A percentile compares a stretch with the other conserved stretches of the same genome.
phyloP scores from a whole-genome alignment of 306 rosid species.

The Lotus japonicus region DNA sequence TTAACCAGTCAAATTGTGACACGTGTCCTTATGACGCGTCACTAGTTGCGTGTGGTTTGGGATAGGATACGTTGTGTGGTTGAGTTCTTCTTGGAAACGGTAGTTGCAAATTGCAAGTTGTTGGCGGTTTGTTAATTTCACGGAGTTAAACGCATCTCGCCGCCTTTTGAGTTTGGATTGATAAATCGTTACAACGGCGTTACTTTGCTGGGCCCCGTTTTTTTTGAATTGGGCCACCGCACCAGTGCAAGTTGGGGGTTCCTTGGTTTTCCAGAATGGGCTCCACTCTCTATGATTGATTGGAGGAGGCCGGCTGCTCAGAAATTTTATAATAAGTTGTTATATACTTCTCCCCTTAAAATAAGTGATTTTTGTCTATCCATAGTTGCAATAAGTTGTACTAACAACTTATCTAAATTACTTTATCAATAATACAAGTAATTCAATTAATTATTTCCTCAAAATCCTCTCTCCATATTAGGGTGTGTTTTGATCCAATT shows the following conservation, averaged over 20 bases:
- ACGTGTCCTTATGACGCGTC: conserved; percentile 7
- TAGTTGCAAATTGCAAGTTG: background rate
- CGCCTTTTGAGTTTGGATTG: background rate
- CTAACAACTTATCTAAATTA: too few relatives aligned
- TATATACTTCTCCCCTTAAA: too few relatives aligned
- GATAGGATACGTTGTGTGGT: too few relatives aligned
- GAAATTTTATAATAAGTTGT: too few relatives aligned
- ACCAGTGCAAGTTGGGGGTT: background rate
- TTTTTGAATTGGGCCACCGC: background rate
- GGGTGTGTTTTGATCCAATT: too few relatives aligned
- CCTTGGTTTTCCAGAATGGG: background rate
- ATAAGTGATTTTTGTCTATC: too few relatives aligned
- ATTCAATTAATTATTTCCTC: too few relatives aligned
- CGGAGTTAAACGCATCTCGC: background rate
- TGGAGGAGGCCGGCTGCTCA: too few relatives aligned
- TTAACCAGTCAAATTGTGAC: background rate
- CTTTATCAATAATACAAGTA: too few relatives aligned
- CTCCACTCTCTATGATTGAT: too few relatives aligned
- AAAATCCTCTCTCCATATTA: too few relatives aligned
- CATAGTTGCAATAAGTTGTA: too few relatives aligned
- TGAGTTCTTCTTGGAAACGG: background rate
- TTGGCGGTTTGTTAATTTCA: background rate
- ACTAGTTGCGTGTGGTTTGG: background rate
- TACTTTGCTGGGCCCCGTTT: background rate
- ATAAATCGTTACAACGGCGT: background rate